These are phyloP conservation scores for Lignosus rhinocerotis DNA, from an alignment of 1,284 basidiomycete species.

Conservation along the genomic window DNA sequence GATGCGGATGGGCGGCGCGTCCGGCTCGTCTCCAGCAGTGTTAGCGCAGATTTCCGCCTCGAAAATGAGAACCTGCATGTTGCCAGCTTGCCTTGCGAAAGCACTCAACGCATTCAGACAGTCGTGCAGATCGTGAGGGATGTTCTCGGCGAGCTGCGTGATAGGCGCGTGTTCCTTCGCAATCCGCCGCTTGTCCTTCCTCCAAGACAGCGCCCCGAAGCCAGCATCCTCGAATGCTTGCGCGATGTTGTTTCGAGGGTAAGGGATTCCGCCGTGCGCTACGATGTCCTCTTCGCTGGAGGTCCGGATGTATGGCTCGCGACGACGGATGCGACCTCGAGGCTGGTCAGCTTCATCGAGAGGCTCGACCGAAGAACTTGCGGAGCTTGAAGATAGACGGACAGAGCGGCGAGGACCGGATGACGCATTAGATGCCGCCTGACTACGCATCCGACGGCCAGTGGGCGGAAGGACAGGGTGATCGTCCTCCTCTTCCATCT, in stretches of 20 bases:
- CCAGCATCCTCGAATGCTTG: slow-evolving; percentile 15
- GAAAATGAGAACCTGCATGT: slow-evolving; percentile 33
- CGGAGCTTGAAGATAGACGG: slow-evolving; percentile 17
- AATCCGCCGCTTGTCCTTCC: slow-evolving; percentile 20
- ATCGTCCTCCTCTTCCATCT: slow-evolving; percentile 1
- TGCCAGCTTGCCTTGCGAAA: slow-evolving; percentile 21
- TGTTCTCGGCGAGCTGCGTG: slow-evolving; percentile 28
- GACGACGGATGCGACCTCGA: slow-evolving; percentile 7
- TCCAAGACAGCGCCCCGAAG: slow-evolving; percentile 25
- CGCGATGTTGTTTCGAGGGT: not conserved
- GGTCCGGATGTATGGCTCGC: slow-evolving; percentile 10
- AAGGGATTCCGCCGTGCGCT: slow-evolving; percentile 10
- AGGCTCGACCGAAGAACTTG: slow-evolving; percentile 22
- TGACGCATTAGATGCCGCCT: slow-evolving; percentile 7
- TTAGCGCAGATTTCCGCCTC: slow-evolving; percentile 34
- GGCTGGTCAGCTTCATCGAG: slow-evolving; percentile 4
- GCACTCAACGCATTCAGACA: slow-evolving; percentile 30
- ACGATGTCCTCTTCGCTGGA: slow-evolving; percentile 15
- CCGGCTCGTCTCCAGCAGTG: slow-evolving; percentile 54
- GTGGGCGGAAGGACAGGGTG: not conserved
- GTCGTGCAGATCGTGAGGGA: slow-evolving; percentile 36
- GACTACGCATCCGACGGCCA: slow-evolving; percentile 3
- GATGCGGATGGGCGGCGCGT: slow-evolving; percentile 65
- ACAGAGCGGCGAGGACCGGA: slow-evolving; percentile 18
- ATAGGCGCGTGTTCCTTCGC: slow-evolving; percentile 26